Evolutionary conservation across 2,329 filamentous ascomycete genomes (phyloP), one percentile per base, ranked within the genome.

Genomic region (Penicillium thymicola): DNA sequence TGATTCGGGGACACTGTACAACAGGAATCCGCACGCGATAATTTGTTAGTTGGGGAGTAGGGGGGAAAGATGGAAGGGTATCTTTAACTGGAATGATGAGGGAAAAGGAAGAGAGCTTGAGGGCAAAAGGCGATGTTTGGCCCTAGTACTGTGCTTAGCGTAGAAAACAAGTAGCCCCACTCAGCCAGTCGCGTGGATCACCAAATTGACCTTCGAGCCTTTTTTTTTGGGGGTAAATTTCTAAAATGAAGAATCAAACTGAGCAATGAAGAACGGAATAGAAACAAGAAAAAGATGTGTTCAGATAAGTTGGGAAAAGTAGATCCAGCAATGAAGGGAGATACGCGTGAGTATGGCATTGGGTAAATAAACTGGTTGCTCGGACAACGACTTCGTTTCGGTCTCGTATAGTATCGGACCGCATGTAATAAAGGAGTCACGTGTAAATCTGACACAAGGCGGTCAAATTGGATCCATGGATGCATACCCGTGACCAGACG

Each of bases 301-400:
- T 38, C 14, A 37, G 36, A 18, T 46, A 49, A 13, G 18, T 30
- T 43, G 14, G 54, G 48, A 28, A 57, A 49, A 54, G 64, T 50
- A 54, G 64, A 65, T 64, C 63, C 48, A 63, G 54, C 59, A 64
- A 66, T 65, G 63, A 60, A 66, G 63, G 64, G 61, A 57, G 59
- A 51, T 36, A 44, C 62, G 60, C 60, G 63, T 63, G 54, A 64
- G 56, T 44, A 25, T 50, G 59, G 60, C 47, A 53, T 41, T 27
- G 46, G 16, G 27, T 53, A 65, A 67, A 70, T 58, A 63, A 59
- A 43, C 13, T 28, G 36, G 72, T 75, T 72, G 69, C 81, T 16
- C 64, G 72, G 65, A 82, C 83, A 87, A 87, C 84, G 69, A 23
- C 3, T 23, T 13, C 32, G 52, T 55, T 37, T 55, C 49, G 23